Conservation (phyloP, 345 rosid genomes). For the Citrus unshiu region DNA sequence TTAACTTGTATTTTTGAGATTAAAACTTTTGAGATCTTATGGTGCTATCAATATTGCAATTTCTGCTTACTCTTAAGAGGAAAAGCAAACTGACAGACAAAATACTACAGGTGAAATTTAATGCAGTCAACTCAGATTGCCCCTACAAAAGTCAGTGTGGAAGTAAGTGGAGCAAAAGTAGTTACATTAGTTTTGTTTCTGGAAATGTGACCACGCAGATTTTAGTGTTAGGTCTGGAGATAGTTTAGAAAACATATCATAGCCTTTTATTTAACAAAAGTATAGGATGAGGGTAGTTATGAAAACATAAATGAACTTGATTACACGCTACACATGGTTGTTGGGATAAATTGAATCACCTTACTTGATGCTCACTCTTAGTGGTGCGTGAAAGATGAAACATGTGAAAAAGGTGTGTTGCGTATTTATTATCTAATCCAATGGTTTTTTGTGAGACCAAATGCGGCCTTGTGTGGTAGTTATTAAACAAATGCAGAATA, state of each 20-base stretch:
- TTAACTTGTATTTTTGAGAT: not conserved
- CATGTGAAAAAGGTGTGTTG: not conserved
- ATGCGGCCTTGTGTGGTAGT: not conserved
- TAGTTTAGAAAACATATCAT: not conserved
- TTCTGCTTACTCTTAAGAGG: not conserved
- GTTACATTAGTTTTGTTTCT: not conserved
- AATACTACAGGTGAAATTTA: not conserved
- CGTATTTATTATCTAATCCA: not conserved
- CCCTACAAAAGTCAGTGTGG: not conserved
- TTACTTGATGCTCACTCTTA: not conserved
- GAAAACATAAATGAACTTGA: not conserved
- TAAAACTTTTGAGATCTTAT: not conserved
- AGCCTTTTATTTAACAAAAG: not conserved
- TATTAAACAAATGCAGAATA: not conserved
- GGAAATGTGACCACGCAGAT: not conserved
- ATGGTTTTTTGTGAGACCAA: not conserved
- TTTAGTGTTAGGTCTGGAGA: not conserved
- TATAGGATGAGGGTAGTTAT: not conserved
- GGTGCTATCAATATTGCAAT: not conserved
- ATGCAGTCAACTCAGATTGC: not conserved
- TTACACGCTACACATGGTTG: not conserved
- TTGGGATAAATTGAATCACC: not conserved
- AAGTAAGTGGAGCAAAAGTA: not conserved
- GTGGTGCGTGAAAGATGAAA: not conserved
- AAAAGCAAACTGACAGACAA: not conserved